Conservation (phyloP, 768 basidiomycete genomes). For the Brasilioporus rufonigricans region DNA sequence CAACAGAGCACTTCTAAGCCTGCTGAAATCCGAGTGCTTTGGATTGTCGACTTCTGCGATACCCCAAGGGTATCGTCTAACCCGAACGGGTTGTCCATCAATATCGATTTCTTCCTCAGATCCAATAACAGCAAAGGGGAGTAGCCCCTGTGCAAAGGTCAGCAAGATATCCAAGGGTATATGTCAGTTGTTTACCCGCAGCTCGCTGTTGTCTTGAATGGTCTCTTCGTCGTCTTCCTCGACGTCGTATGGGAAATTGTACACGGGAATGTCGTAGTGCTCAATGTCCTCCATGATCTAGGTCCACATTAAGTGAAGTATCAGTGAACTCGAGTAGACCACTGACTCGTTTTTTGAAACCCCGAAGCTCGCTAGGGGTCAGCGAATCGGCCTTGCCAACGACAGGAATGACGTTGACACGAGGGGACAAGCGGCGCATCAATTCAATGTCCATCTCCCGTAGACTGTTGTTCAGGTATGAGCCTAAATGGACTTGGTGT, state of each 20-base stretch:
- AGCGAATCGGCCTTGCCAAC: slow-evolving; percentile 95
- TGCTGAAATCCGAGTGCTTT: slow-evolving; percentile 98
- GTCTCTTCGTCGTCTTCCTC: slow-evolving; percentile 99
- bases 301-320: neutral
- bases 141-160: slow-evolving; percentile 55
- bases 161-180: slow-evolving; percentile 3
- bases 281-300: slow-evolving; percentile 99
- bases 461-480: slow-evolving; percentile 45
- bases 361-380: slow-evolving; percentile 88
- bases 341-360: slow-evolving; percentile 91
- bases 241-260: slow-evolving; percentile 99
- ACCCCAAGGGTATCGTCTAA: slow-evolving; percentile 97
- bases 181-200: slow-evolving; percentile 58
- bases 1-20: slow-evolving; percentile 86
- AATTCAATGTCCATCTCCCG: slow-evolving; percentile 99
- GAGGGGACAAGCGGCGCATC: slow-evolving; percentile 96
- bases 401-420: slow-evolving; percentile 98
- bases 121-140: slow-evolving; percentile 97
- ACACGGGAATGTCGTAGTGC: slow-evolving; percentile 95
- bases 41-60: slow-evolving; percentile 98
- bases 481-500: neutral
- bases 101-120: slow-evolving; percentile 97
- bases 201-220: slow-evolving; percentile 94
- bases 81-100: slow-evolving; percentile 87
- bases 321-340: neutral